Evolutionary conservation across 192 early-diverging fungal species (phyloP), one percentile per base, ranked within the genome.

Genomic region (Podila epicladia): DNA sequence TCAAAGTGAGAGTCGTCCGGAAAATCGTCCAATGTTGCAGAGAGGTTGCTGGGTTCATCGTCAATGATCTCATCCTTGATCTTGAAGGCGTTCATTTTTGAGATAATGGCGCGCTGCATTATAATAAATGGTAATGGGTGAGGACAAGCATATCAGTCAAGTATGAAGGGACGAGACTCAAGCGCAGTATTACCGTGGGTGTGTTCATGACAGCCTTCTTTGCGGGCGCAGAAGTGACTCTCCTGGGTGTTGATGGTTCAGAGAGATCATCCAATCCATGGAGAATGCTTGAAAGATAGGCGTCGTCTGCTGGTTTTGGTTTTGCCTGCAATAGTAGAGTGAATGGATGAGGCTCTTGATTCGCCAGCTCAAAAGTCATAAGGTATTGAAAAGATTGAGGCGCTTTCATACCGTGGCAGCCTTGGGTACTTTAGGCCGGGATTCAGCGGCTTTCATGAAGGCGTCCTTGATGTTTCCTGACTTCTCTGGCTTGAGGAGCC

Each of bases 391-490:
- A 13, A 28, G 6, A 28, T 24, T 24, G 53, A 55, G 4, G 53
- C 3, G 6, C 26, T 0, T 22, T 9, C 64, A 49, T 72, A 73
- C 73, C 28, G 48, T 15, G 0, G 50, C 8, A 13, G 76, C 51
- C 17, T 48, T 67, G 17, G n/a, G 17, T 3, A 61, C 45, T 58
- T 68, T 79, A 9, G 69, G 69, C 35, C 60, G 41, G 20, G 65
- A 26, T 51, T 72, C 70, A 3, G 22, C 53, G 24, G 76, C 76
- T 51, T 55, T 79, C 76, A 79, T 79, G 32, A 79, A 79, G 49
- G 76, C 76, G 32, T 79, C 76, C 62, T 29, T 67, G 61, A 79
- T 79, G 15, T 79, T 55, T 72, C 60, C 72, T 70, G 32, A 66
- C 69, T 20, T 69, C 65, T 29, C 67, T 79, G 49, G 70, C 50